Conservation (phyloP, 208 protist genomes). For the Crithidia acanthocephali region DNA sequence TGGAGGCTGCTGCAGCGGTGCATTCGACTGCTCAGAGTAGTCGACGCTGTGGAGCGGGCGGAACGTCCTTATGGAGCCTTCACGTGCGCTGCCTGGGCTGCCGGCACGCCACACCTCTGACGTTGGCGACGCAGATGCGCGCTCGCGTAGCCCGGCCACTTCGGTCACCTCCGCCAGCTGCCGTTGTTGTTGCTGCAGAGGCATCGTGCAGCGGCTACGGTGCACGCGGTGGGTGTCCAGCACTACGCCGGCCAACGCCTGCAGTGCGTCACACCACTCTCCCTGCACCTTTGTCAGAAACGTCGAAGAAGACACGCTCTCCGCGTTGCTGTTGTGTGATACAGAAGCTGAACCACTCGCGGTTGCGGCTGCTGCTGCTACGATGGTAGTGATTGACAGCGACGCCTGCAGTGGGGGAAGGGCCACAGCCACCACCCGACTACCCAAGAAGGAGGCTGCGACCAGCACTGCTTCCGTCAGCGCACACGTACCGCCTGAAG, state of each 20-base stretch:
- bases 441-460: conserved; percentile 23
- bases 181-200: background rate
- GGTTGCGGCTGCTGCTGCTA: background rate
- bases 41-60: background rate
- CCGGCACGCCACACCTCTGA: background rate
- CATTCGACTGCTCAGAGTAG: no score
- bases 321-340: background rate
- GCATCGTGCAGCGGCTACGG: background rate
- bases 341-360: no score
- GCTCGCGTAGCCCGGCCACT: background rate
- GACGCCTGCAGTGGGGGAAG: background rate
- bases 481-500: conserved; percentile 14
- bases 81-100: background rate
- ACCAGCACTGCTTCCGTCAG: conserved; percentile 30
- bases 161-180: background rate
- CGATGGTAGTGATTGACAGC: background rate
- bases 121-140: background rate
- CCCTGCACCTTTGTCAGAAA: background rate
- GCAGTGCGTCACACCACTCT: conserved; percentile 26
- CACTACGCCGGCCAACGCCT: conserved; percentile 13
- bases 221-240: conserved; percentile 21
- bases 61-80: background rate
- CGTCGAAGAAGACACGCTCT: background rate
- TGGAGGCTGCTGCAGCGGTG: background rate
- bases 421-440: conserved; percentile 15